Evolutionary conservation across 805 yeast genomes (phyloP).

Genomic region (Grigorovia humatica): DNA sequence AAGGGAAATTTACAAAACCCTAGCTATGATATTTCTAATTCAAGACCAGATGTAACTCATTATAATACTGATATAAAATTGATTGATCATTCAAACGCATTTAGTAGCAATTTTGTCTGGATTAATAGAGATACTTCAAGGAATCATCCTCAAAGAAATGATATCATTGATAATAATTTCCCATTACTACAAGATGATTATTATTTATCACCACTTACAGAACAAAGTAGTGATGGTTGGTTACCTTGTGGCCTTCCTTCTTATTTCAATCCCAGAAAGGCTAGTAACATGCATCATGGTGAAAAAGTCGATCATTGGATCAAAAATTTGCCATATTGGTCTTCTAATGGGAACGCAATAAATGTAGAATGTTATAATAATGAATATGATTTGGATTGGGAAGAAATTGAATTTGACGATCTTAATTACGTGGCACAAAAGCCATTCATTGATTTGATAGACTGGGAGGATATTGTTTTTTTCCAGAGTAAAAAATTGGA

Average conservation of each 20-base stretch:
- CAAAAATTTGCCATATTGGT: slow-evolving; percentile 40
- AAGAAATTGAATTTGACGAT: slow-evolving; percentile 25
- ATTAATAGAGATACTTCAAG: background rate
- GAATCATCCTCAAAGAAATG: background rate
- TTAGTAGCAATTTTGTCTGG: background rate
- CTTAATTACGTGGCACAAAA: background rate
- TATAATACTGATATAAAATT: too few species aligned
- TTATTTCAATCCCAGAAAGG: slow-evolving; percentile 50
- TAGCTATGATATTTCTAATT: background rate
- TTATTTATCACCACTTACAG: background rate
- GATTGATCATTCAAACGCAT: background rate
- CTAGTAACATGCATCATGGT: slow-evolving; percentile 50
- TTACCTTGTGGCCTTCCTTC: slow-evolving; percentile 31
- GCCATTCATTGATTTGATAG: background rate
- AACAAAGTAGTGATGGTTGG: background rate
- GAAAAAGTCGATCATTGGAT: slow-evolving; percentile 66
- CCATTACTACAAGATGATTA: background rate
- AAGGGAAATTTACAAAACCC: background rate
- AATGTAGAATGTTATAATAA: slow-evolving; percentile 16
- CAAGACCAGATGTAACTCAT: background rate
- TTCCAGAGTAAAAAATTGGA: slow-evolving; percentile 19
- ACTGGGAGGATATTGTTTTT: slow-evolving; percentile 3
- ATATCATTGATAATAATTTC: background rate
- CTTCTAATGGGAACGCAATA: slow-evolving; percentile 11
- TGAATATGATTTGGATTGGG: slow-evolving; percentile 25